phyloP scores from a whole-genome alignment of 352 stramenopile genomes.

The Pythium pyrilobum region DNA sequence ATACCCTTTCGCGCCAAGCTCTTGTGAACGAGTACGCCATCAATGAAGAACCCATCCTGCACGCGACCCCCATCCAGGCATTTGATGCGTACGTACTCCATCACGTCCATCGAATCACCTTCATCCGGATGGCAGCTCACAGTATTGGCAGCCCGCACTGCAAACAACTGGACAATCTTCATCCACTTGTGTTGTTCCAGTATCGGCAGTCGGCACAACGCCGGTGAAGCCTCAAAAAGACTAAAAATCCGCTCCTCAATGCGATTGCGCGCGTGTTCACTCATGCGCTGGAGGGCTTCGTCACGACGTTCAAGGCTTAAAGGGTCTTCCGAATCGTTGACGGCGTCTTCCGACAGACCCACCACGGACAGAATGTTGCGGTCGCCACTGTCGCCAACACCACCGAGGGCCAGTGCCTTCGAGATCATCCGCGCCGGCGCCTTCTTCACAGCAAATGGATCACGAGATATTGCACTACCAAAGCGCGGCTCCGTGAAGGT shows the following conservation, averaged over 20 bases:
- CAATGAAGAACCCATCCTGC: slow-evolving; percentile 85
- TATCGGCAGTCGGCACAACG: slow-evolving; percentile 52
- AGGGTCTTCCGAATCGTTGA: slow-evolving; percentile 45
- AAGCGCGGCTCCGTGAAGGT: slow-evolving; percentile 63
- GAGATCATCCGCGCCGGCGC: slow-evolving; percentile 7
- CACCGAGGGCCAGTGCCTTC: slow-evolving; percentile 8
- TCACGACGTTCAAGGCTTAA: slow-evolving; percentile 37
- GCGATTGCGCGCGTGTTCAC: slow-evolving; percentile 46
- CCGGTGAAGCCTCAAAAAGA: slow-evolving; percentile 46
- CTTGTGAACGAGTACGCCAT: slow-evolving; percentile 86
- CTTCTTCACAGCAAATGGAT: slow-evolving; percentile 41
- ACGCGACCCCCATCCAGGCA: slow-evolving; percentile 67
- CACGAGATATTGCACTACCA: slow-evolving; percentile 31
- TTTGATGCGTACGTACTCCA: slow-evolving; percentile 84
- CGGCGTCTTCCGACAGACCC: slow-evolving; percentile 57
- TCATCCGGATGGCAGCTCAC: slow-evolving; percentile 65
- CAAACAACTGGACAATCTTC: slow-evolving; percentile 75
- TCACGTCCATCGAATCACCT: slow-evolving; percentile 76
- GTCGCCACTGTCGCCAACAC: slow-evolving; percentile 30
- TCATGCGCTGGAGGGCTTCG: slow-evolving; percentile 47
- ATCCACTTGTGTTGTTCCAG: slow-evolving; percentile 78
- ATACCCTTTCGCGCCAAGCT: slow-evolving; percentile 79
- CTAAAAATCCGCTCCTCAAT: slow-evolving; percentile 76
- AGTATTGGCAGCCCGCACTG: slow-evolving; percentile 49
- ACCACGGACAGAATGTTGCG: slow-evolving; percentile 49